Evolutionary conservation across 495 filamentous ascomycete genomes (phyloP).

Genomic region (Xylaria longipes): DNA sequence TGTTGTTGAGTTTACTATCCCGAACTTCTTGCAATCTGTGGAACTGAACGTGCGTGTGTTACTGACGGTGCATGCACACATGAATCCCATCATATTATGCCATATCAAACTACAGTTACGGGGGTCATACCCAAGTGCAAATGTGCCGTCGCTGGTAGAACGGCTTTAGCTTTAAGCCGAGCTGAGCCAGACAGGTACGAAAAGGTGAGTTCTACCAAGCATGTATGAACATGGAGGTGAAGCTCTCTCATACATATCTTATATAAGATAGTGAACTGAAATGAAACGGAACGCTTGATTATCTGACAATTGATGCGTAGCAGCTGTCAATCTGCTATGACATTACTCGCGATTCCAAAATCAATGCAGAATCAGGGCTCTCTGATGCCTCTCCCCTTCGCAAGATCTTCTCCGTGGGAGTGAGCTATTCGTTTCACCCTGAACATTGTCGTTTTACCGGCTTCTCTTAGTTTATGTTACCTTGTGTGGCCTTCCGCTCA

Average conservation of each 20-base stretch:
- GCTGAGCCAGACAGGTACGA: background rate
- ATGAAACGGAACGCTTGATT: slow-evolving; percentile 49
- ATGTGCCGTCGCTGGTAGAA: background rate
- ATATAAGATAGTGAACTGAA: background rate
- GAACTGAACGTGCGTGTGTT: background rate
- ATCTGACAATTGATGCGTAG: slow-evolving; percentile 62
- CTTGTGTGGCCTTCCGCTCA: background rate
- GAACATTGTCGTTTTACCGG: slow-evolving; percentile 40
- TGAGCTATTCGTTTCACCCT: slow-evolving; percentile 69
- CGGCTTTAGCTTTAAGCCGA: background rate
- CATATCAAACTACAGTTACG: background rate
- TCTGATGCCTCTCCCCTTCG: slow-evolving; percentile 62
- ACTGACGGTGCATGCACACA: slow-evolving; percentile 5
- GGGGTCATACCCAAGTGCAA: no score
- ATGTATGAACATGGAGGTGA: background rate
- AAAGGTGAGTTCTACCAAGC: background rate
- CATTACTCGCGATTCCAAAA: slow-evolving; percentile 63
- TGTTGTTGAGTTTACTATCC: slow-evolving; percentile 14
- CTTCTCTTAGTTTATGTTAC: background rate
- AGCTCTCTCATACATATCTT: background rate
- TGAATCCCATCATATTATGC: background rate
- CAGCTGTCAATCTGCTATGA: slow-evolving; percentile 57
- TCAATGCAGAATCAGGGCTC: slow-evolving; percentile 57
- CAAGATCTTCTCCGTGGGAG: slow-evolving; percentile 46
- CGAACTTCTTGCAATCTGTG: slow-evolving; percentile 2